Percentiles rank a stretch among this genome's conserved stretches.
phyloP scores from a whole-genome alignment of 495 filamentous ascomycete species.

The Talaromyces wortmannii region DNA sequence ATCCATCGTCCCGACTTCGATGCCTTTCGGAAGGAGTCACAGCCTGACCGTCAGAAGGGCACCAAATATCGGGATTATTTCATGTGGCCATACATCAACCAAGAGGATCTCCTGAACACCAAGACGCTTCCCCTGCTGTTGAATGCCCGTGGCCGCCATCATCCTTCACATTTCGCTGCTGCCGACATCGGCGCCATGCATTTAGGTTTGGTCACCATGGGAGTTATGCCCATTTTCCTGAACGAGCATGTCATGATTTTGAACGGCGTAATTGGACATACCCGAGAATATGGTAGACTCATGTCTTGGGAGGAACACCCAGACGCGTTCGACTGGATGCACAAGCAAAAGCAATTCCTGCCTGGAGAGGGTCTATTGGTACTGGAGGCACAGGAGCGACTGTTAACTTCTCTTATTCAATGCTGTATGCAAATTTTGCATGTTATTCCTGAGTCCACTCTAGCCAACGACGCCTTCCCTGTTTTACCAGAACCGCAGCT shows the following conservation, averaged over 20 bases:
- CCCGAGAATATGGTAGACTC: conserved; percentile 35
- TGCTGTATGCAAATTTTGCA: conserved; percentile 34
- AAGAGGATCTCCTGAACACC: too few relatives aligned
- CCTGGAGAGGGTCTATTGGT: conserved; percentile 37
- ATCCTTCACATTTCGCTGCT: conserved; percentile 35
- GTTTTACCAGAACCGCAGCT: conserved; percentile 17
- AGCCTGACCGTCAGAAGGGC: too few relatives aligned
- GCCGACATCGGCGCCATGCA: conserved; percentile 22
- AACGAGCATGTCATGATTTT: conserved; percentile 35
- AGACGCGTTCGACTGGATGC: conserved; percentile 24
- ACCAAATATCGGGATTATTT: too few relatives aligned
- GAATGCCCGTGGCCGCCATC: too few relatives aligned
- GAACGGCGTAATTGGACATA: conserved; percentile 7
- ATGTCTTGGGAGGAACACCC: conserved; percentile 29
- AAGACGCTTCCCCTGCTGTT: too few relatives aligned
- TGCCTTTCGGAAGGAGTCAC: too few relatives aligned
- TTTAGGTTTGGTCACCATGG: conserved; percentile 17
- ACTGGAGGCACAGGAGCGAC: conserved; percentile 36
- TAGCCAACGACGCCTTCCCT: conserved; percentile 11
- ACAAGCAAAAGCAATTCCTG: conserved; percentile 13
- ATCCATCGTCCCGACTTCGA: too few relatives aligned
- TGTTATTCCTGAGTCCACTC: conserved; percentile 18
- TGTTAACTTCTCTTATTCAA: conserved; percentile 34
- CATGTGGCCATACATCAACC: too few relatives aligned
- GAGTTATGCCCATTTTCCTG: conserved; percentile 26